Percentiles rank a stretch among this genome's conserved stretches.
Conservation (phyloP, 2,329 filamentous ascomycete species). For the Pestalotiopsis sp. region DNA sequence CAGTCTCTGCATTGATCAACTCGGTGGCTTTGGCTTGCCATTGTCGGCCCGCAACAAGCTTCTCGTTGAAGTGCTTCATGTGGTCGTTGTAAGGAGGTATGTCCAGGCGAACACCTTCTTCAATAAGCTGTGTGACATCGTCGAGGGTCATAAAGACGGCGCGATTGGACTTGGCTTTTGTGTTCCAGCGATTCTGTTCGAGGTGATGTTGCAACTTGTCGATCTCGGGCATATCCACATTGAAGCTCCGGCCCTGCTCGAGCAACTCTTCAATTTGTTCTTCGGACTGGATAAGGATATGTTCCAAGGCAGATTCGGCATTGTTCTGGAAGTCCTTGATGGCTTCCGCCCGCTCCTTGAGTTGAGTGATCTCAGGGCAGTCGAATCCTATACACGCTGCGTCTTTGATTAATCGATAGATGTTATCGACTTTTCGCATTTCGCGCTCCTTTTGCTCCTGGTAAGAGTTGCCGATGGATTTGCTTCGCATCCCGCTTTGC, state of each 20-base stretch:
- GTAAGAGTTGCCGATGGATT: constrained; percentile 59
- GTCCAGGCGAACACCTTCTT: constrained; percentile 74
- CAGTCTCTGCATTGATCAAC: constrained; percentile 85
- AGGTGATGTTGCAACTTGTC: constrained; percentile 79
- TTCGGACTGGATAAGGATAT: constrained; percentile 64
- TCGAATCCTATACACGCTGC: constrained; percentile 91
- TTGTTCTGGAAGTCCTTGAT: constrained; percentile 84
- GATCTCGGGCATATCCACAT: constrained; percentile 88
- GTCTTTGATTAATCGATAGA: constrained; percentile 80
- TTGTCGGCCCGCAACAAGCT: constrained; percentile 74
- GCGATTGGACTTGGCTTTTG: constrained; percentile 69
- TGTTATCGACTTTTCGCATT: constrained; percentile 84
- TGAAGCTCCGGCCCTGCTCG: constrained; percentile 87
- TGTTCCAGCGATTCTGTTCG: constrained; percentile 87
- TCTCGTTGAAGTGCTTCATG: constrained; percentile 74
- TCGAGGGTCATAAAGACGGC: constrained; percentile 71
- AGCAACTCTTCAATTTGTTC: constrained; percentile 86
- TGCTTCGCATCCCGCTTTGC: constrained; percentile 69
- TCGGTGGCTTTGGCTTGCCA: constrained; percentile 96
- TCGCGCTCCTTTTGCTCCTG: constrained; percentile 84
- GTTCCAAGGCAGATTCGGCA: constrained; percentile 71
- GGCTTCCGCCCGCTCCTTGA: constrained; percentile 82
- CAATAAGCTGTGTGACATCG: constrained; percentile 79
- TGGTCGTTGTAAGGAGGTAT: constrained; percentile 82
- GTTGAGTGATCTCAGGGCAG: constrained; percentile 83